Evolutionary conservation across 257 asterid species (phyloP), one percentile per base, ranked within the genome.

Genomic region (Forsythia viridissima): DNA sequence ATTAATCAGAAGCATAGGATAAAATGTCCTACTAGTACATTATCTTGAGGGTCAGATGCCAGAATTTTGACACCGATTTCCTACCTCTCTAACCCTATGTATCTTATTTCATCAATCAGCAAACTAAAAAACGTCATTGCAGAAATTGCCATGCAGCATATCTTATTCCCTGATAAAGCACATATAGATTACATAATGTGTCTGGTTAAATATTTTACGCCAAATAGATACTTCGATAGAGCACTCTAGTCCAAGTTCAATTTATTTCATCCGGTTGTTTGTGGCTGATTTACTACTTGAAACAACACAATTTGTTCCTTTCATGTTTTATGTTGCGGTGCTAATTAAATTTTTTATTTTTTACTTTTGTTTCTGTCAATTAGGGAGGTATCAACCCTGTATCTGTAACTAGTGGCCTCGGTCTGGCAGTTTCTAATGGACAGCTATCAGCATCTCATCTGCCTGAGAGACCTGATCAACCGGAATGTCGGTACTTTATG

Each of bases 391-490:
- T 82, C 18, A 71, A 71, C 66, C 89, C 89, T 76, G 34, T 79
- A 44, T 74, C 89, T 44, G 79, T 79, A 71, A 30, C 86, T 37
- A 41, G 80, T 83, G 76, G 80, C 68, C 85, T 84, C 70, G 81
- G 80, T 80, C 77, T 84, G 68, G 86, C 86, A 37, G 86, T 72
- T 52, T 39, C 86, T 37, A 85, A 78, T 48, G 88, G 92, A 13
- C 88, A 81, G 76, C 57, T 82, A 71, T 63, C 91, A n/a, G 86
- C 57, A 43, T 55, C 86, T n/a, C 75, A 86, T 81, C 88, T 88
- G 59, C 96, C 96, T 2, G 91, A 91, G 51, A 80, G 92, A 78
- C 96, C 96, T 44, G 93, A 88, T 84, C 93, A 86, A 80, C 96
- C 92, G 20, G 91, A 91, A 80, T 91, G 93, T 86, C 90, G 91